A percentile compares a stretch with the other conserved stretches of the same genome.
These are phyloP conservation scores for Metschnikowia matae DNA, from an alignment of 805 yeast species.

Conservation along the genomic window DNA sequence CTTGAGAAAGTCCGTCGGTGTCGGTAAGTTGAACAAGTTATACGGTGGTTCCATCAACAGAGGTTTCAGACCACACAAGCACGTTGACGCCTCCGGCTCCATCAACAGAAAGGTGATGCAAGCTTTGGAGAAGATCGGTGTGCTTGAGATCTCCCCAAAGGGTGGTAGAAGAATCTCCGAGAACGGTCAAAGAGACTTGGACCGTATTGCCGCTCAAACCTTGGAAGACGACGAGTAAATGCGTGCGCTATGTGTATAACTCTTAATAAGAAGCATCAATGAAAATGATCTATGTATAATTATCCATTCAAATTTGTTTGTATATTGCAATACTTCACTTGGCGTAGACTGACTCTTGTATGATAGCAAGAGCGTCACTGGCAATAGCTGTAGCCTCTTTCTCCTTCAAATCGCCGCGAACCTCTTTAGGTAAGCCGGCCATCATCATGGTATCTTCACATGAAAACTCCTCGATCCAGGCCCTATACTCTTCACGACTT, in stretches of 20 bases:
- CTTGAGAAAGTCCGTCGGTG: conserved; percentile 99
- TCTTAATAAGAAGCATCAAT: conserved; percentile 16
- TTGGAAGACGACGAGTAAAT: conserved; percentile 70
- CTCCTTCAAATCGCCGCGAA: conserved; percentile 32
- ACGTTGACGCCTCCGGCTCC: conserved; percentile 98
- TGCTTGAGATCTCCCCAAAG: conserved; percentile 91
- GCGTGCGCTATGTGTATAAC: conserved; percentile 16
- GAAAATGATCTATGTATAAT: background rate
- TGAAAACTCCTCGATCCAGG: conserved; percentile 56
- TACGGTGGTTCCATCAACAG: conserved; percentile 99
- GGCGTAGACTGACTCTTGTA: background rate
- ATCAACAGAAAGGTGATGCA: conserved; percentile 98
- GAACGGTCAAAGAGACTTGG: conserved; percentile 99
- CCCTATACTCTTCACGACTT: conserved; percentile 25
- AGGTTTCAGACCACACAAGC: conserved; percentile 98
- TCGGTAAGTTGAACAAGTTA: conserved; percentile 96
- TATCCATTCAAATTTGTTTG: background rate
- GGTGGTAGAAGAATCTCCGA: conserved; percentile 99
- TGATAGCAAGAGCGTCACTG: background rate
- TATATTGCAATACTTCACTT: background rate
- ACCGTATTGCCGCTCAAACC: conserved; percentile 99
- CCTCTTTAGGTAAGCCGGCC: conserved; percentile 47
- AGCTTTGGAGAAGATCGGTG: conserved; percentile 97
- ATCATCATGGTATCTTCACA: conserved; percentile 49
- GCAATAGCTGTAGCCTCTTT: conserved; percentile 19